A percentile compares a stretch with the other conserved stretches of the same genome.
Evolutionary conservation across 352 stramenopile species (phyloP).

Genomic region (Globisporangium yorkense): DNA sequence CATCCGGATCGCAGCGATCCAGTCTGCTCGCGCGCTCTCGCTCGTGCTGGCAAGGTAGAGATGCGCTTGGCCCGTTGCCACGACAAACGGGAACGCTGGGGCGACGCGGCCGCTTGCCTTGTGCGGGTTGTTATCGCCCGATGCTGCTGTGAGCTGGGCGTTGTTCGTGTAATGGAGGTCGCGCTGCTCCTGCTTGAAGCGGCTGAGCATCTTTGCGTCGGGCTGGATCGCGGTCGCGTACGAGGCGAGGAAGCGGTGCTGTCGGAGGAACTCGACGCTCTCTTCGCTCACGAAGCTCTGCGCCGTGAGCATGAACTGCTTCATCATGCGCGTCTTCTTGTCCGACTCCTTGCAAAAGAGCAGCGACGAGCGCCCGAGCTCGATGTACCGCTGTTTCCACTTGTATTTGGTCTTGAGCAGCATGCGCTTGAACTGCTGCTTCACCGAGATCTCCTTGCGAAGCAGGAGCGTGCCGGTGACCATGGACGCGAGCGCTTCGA

Average conservation of each 20-base stretch:
- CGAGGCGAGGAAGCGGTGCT: constrained; percentile 26
- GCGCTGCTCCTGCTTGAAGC: constrained; percentile 26
- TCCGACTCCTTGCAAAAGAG: constrained; percentile 44
- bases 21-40: constrained; percentile 45
- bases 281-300: constrained; percentile 56
- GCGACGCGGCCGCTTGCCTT: constrained; percentile 11
- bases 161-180: constrained; percentile 16
- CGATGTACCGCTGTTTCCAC: constrained; percentile 50
- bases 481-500: constrained; percentile 46
- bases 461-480: constrained; percentile 41
- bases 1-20: constrained; percentile 55
- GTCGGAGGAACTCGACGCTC: constrained; percentile 41
- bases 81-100: constrained; percentile 46
- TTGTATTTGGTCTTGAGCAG: constrained; percentile 60
- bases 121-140: neutral
- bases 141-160: neutral
- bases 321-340: constrained; percentile 45
- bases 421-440: constrained; percentile 46
- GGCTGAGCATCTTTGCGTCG: constrained; percentile 23
- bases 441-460: constrained; percentile 39
- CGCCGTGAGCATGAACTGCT: constrained; percentile 58
- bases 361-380: constrained; percentile 49
- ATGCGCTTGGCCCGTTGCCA: constrained; percentile 49
- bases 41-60: constrained; percentile 38
- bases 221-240: constrained; percentile 35